Evolutionary conservation across 768 basidiomycete species (phyloP).

Genomic region (Kwoniella shandongensis): DNA sequence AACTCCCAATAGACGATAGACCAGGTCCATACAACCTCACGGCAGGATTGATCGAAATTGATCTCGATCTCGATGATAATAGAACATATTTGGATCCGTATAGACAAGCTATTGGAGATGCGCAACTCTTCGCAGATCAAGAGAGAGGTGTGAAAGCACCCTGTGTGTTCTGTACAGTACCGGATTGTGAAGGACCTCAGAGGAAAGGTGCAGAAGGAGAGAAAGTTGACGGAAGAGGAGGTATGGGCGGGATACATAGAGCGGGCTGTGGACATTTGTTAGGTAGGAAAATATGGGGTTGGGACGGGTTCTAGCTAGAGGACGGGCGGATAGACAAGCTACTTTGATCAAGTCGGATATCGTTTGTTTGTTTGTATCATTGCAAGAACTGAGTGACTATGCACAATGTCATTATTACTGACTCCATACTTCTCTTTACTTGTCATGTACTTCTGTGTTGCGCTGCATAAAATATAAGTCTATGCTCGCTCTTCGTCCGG

Average conservation of each 20-base stretch:
- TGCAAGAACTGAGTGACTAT: no score
- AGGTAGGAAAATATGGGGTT: slow-evolving; percentile 47
- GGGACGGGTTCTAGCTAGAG: slow-evolving; percentile 16
- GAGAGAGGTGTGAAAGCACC: slow-evolving; percentile 17
- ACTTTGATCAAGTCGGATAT: no score
- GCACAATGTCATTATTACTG: no score
- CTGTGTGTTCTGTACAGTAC: slow-evolving; percentile 46
- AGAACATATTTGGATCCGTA: slow-evolving; percentile 44
- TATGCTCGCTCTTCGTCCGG: no score
- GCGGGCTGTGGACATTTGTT: slow-evolving; percentile 50
- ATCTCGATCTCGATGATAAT: slow-evolving; percentile 4
- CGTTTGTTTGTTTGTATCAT: no score
- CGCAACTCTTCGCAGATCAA: slow-evolving; percentile 27
- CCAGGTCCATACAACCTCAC: slow-evolving; percentile 17
- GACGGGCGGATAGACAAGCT: background rate
- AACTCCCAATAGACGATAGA: background rate
- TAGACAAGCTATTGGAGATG: slow-evolving; percentile 35
- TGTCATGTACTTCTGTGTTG: no score
- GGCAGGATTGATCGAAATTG: slow-evolving; percentile 42
- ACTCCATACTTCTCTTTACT: no score
- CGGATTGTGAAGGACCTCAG: slow-evolving; percentile 50
- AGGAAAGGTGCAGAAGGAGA: slow-evolving; percentile 50
- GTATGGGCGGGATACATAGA: slow-evolving; percentile 44
- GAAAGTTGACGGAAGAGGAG: slow-evolving; percentile 46
- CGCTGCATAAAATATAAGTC: no score